Base-by-base conservation (phyloP, 768 basidiomycete genomes). In the Boletus huronensis region DNA sequence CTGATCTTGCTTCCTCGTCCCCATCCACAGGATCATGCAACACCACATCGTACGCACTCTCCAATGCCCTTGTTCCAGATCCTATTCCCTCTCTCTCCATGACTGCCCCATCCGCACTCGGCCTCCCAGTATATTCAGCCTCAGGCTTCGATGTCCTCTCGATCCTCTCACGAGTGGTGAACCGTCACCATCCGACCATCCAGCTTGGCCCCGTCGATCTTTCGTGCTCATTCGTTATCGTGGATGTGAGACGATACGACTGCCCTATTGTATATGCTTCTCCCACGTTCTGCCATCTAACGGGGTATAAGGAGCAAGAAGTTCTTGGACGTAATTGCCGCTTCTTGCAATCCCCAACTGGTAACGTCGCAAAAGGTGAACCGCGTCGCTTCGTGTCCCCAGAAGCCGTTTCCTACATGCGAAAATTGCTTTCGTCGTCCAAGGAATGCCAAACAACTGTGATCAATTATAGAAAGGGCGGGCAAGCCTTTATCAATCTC, bases 91-190 rank as follows among this genome's bases (percentile, higher is more conserved):
- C 54, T 14, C 43, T 39, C 26, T 49, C 60, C 14, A n/a, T 68
- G 50, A 38, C 60, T 48, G 51, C 64, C 1, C 68, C 78, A 23
- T 68, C 78, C 5, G 48, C 74, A 3, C 50, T 70, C 13, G 64
- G 64, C 35, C 71, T 81, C 26, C 84, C 87, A 2, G 77, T 98
- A 2, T 99, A 99, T 73, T 94, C 93, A 2, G 76, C 85, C 1
- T 88, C 91, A 1, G 97, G 96, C 3, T 97, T 97, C 59, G 96
- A 98, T 68, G 77, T 95, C 46, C 75, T 98, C 43, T 82, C 87
- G 28, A 78, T 97, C 41, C 79, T 98, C 26, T 79, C 88, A 10
- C 80, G 91, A 8, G 87, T 98, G 8, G 85, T 81, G 6, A 80
- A 77, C 16, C 81, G 95, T 6, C 83, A 83, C 0, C 80, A 87